Percentiles rank a stretch among this genome's conserved stretches.
Evolutionary conservation across 257 asterid genomes (phyloP).

Genomic region (Craterostigma plantagineum): DNA sequence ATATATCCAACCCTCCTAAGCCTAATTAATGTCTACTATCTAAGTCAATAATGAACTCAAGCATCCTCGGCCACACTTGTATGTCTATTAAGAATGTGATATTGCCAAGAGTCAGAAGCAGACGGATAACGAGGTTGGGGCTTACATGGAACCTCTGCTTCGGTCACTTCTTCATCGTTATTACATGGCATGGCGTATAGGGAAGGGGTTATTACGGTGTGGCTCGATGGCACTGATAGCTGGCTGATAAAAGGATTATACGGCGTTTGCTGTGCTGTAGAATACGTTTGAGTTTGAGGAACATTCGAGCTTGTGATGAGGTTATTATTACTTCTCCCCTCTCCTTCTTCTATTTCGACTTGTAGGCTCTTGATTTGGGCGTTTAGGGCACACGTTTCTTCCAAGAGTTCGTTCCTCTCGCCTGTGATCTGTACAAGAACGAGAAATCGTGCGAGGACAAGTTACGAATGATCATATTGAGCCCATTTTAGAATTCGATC

Average conservation of each 20-base stretch:
- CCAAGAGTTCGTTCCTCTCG: slow-evolving; percentile 48
- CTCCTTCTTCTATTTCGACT: slow-evolving; percentile 28
- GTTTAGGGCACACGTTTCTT: slow-evolving; percentile 36
- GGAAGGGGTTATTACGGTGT: slow-evolving; percentile 26
- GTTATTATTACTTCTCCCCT: too few species aligned
- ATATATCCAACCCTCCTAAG: too few species aligned
- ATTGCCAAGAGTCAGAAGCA: slow-evolving; percentile 42
- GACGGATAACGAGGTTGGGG: slow-evolving; percentile 65
- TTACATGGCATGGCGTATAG: slow-evolving; percentile 10
- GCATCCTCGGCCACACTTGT: slow-evolving; percentile 11
- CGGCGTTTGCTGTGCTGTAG: slow-evolving; percentile 1
- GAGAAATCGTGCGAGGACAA: background rate
- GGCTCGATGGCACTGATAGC: slow-evolving; percentile 14
- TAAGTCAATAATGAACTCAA: slow-evolving; percentile 2
- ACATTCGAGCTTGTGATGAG: slow-evolving; percentile 8
- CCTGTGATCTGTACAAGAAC: slow-evolving; percentile 21
- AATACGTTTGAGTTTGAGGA: slow-evolving; percentile 15
- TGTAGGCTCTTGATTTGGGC: slow-evolving; percentile 35
- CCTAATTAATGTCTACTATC: too few species aligned
- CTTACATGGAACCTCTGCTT: slow-evolving; percentile 8
- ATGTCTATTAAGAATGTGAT: slow-evolving; percentile 28
- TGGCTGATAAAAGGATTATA: slow-evolving; percentile 19
- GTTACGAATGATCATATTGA: background rate
- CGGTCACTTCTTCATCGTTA: too few species aligned
- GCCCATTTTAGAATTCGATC: too few species aligned